Conservation (phyloP, 768 basidiomycete species). For the Omphalotus guepiniiformis region DNA sequence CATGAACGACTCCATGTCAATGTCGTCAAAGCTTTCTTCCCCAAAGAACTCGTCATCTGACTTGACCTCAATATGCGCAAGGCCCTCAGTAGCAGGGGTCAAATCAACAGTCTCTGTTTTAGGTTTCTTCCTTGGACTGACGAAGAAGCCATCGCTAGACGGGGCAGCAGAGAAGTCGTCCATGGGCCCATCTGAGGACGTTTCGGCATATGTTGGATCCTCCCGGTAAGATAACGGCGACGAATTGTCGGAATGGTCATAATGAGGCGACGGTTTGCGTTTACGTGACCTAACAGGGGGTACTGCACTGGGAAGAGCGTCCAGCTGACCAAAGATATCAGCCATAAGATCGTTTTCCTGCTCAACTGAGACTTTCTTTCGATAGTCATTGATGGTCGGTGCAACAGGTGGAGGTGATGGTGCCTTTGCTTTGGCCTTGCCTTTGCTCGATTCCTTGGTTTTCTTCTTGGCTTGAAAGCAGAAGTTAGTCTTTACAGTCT, state of each 20-base stretch:
- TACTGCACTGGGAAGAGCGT: conserved; percentile 4
- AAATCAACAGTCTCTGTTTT: conserved; percentile 41
- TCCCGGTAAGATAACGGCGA: conserved; percentile 37
- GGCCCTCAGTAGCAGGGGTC: conserved; percentile 51
- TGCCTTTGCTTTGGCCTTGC: conserved; percentile 40
- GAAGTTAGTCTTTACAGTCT: not conserved
- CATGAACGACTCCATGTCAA: conserved; percentile 60
- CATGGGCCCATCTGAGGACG: conserved; percentile 44
- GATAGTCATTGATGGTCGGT: conserved; percentile 75
- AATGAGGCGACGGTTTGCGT: conserved; percentile 58
- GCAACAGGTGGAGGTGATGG: conserved; percentile 47
- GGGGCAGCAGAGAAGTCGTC: conserved; percentile 29
- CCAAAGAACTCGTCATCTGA: conserved; percentile 43
- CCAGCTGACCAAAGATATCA: conserved; percentile 69
- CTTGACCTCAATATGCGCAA: conserved; percentile 57
- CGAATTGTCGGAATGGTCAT: conserved; percentile 36
- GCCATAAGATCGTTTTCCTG: conserved; percentile 92
- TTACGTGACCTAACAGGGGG: conserved; percentile 40
- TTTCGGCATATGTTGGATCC: conserved; percentile 29
- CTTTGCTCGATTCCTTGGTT: conserved; percentile 38
- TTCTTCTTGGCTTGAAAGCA: conserved; percentile 35
- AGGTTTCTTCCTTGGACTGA: conserved; percentile 70
- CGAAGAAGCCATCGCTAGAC: conserved; percentile 57
- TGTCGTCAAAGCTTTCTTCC: conserved; percentile 44
- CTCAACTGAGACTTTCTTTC: conserved; percentile 67